A percentile compares a stretch with the other conserved stretches of the same genome.
These are phyloP conservation scores for Colletotrichum tamarilloi DNA, from an alignment of 2,329 filamentous ascomycete species.

Conservation along the genomic window DNA sequence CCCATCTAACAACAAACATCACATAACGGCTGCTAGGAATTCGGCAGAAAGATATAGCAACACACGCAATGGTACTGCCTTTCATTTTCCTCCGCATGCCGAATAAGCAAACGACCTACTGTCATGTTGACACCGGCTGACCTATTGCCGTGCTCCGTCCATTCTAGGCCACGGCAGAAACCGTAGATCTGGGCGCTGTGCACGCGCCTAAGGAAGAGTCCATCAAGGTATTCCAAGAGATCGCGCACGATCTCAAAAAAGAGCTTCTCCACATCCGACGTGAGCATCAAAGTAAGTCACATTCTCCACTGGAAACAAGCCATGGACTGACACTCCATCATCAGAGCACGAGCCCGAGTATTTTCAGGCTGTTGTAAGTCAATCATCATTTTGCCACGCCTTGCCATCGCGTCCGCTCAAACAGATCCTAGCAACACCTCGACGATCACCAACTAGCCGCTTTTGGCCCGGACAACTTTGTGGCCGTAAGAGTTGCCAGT, in stretches of 20 bases:
- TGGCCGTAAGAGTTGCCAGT: slow-evolving; percentile 55
- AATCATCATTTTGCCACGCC: no score
- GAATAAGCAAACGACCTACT: background rate
- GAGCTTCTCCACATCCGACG: slow-evolving; percentile 60
- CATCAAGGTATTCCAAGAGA: slow-evolving; percentile 59
- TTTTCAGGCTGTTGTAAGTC: slow-evolving; percentile 59
- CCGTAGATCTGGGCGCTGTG: slow-evolving; percentile 58
- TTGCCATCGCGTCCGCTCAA: slow-evolving; percentile 10
- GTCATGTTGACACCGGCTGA: background rate
- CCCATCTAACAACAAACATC: background rate
- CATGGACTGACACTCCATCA: background rate
- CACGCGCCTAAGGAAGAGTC: slow-evolving; percentile 63
- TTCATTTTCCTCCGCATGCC: background rate
- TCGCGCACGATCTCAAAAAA: slow-evolving; percentile 63
- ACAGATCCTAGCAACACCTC: slow-evolving; percentile 42
- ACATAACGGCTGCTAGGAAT: background rate
- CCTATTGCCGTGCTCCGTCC: background rate
- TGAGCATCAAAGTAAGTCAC: slow-evolving; percentile 53
- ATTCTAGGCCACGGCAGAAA: slow-evolving; percentile 62
- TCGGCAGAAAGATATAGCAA: background rate
- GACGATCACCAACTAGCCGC: slow-evolving; percentile 50
- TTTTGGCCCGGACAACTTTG: slow-evolving; percentile 53
- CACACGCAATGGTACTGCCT: background rate
- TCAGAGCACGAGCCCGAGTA: slow-evolving; percentile 66
- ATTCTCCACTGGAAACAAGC: background rate